Evolutionary conservation across 78 protist genomes (phyloP), one percentile per base, ranked within the genome.

Genomic region (Protostelium mycophagum): DNA sequence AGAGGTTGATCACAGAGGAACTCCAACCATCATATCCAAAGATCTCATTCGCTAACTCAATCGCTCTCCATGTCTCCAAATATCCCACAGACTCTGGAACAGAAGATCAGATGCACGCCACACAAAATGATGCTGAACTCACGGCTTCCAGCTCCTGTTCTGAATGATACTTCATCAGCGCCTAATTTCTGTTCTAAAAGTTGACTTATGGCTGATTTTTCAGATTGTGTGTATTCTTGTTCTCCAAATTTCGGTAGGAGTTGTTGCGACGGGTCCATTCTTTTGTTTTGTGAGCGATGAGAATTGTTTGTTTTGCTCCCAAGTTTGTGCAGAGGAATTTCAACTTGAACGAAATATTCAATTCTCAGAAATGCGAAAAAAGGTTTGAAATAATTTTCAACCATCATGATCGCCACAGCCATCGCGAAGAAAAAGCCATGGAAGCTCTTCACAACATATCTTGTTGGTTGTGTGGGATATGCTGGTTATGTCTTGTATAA

Each of bases 21-120:
- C 91, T 85, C 97, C 97, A 96, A 36, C 97, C 97, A 89, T 93
- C 90, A 38, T 91, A 96, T 39, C 96, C 96, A 51, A 96, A 95
- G 63, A 88, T 86, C 37, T 38, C 63, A 34, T 96, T 95, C 34
- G 97, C 96, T 0, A 91, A 28, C 88, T 96, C 95, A 35, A 96
- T 95, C 28, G 84, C 94, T 28, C 88, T 93, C 96, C 96, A 95
- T 0, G 90, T 1, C 38, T 93, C 95, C 29, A 96, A 28, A 88
- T 96, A 96, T 0, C 89, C 31, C 34, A 95, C 28, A 1, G 34
- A 25, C 73, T 51, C 73, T 51, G 73, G 16, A 51, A 25, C 31
- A 51, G 73, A 51, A 51, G 73, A 51, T 51, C 16, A 51, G 73
- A 16, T 25, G n/a, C n/a, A n/a, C n/a, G n/a, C n/a, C n/a, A n/a